Base-by-base conservation (phyloP, 2,329 filamentous ascomycete species). In the Fusarium sp. region DNA sequence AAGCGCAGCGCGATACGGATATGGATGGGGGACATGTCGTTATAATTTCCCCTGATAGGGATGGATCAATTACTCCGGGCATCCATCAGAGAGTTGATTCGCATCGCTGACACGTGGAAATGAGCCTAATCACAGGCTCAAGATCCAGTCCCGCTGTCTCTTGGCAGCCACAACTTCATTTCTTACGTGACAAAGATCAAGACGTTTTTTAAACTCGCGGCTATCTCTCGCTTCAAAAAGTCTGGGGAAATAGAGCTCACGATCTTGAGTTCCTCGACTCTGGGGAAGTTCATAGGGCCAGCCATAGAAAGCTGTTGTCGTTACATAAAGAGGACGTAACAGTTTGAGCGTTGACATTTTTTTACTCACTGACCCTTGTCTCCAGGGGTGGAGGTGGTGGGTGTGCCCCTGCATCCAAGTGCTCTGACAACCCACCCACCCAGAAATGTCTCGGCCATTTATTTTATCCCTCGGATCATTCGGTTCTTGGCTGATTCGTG, bases 251-350 rank as follows among this genome's bases (percentile, higher is more conserved):
- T 45, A 31, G 40, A 31, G 10, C 17, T 36, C 20, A 37, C n/a
- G 47, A 50, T 29, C 36, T 45, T 55, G 42, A 40, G 27, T 20
- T 51, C 54, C 48, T 48, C 9, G 2, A 58, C 40, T 67, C 70
- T 67, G 70, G 70, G 64, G 71, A 61, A 70, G 58, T n/a, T 10
- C 17, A 13, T 49, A 46, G n/a, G 48, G 56, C 52, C 59, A 64
- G 46, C 70, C 70, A 72, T 61, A 58, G 56, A 72, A 70, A 60
- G 35, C 10, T 15, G 14, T 67, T 63, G 61, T 33, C 31, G 71
- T 73, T 73, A 73, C 67, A 70, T 73, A 72, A 71, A 66, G 21
- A 20, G 45, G 51, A 73, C 68, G 71, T 73, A 73, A 73, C 39
- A 58, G 43, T 62, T 64, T 72, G 54, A 59, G 48, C 37, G 35